A percentile compares a stretch with the other conserved stretches of the same genome.
phyloP scores from a whole-genome alignment of 1,139 yeast genomes.

The Casaregolazyma lundiana region DNA sequence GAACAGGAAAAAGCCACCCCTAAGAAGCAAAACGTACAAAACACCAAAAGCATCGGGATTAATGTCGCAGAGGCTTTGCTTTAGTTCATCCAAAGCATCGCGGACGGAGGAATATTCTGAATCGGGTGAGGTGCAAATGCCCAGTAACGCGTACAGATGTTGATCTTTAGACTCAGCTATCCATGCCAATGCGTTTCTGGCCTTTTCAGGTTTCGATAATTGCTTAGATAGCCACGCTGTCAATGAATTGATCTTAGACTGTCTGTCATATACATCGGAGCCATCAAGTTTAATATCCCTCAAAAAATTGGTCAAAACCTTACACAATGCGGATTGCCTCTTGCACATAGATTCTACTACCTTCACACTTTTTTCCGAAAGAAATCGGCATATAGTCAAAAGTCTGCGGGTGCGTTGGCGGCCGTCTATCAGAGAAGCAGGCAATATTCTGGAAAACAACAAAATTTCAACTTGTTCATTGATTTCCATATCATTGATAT shows the following conservation, averaged over 20 bases:
- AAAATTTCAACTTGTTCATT: conserved; percentile 63
- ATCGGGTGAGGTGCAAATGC: conserved; percentile 42
- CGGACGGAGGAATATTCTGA: conserved; percentile 57
- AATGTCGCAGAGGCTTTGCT: conserved; percentile 36
- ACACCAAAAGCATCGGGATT: conserved; percentile 8
- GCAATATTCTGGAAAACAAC: conserved; percentile 57
- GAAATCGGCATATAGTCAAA: conserved; percentile 42
- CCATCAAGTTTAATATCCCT: conserved; percentile 4
- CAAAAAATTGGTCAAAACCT: conserved; percentile 39
- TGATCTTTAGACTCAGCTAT: conserved; percentile 17
- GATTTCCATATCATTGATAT: conserved; percentile 67
- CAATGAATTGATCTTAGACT: conserved; percentile 48
- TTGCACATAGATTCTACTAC: conserved; percentile 66
- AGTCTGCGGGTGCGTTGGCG: conserved; percentile 51
- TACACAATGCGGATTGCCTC: conserved; percentile 46
- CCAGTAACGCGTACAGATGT: conserved; percentile 17
- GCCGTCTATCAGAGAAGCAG: conserved; percentile 38
- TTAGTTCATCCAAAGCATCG: conserved; percentile 58
- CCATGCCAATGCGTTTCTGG: conserved; percentile 17
- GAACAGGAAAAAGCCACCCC: conserved; percentile 58
- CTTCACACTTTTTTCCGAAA: conserved; percentile 56
- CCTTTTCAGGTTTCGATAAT: conserved; percentile 29
- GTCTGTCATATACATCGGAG: conserved; percentile 24
- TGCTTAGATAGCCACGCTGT: conserved; percentile 61
- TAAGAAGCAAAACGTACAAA: conserved; percentile 52